Base-by-base conservation (phyloP, 176 grass and related monocot species). In the Aegilops bicornis region DNA sequence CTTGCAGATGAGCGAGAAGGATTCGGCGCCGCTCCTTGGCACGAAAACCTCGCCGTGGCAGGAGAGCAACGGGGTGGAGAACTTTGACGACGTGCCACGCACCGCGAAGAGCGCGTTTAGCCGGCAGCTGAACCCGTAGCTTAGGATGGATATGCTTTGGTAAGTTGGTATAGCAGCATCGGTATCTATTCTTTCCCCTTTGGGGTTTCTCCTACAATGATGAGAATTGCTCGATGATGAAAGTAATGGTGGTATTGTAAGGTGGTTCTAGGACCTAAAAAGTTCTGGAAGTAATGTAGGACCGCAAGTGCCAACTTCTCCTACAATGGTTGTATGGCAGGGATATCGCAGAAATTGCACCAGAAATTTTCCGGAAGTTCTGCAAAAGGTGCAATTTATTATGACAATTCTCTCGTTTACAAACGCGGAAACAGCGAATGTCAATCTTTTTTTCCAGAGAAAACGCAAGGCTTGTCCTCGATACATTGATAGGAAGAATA, bases 1-100 rank as follows among this genome's bases (percentile, higher is more conserved):
- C 43, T 69, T 76, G 89, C 84, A 92, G 91, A 87, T 89, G 76
- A 50, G 45, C 20, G 87, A 89, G 76, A 89, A 89, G 75, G 87
- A 89, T 68, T 71, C 63, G 63, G 54, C 81, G 0, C 91, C 87
- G 50, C 91, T 89, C 11, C 85, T 89, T 11, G 75, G 77, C 4
- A 48, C 40, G 6, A 43, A 25, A 23, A 60, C 45, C 74, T 83
- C 85, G 33, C 74, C 89, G 4, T 79, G 89, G 75, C 64, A 80
- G 64, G 87, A 92, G 43, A 54, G 11, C 67, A 58, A 85, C 47
- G 45, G 14, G 7, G 25, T 17, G 30, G 84, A 89, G 10, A 89
- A 63, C 86, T 88, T 85, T 39, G 89, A 88, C 63, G 79, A 88
- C 50, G 73, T 91, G 70, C 89, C 89, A 7, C 85, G 89, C 86